Base-by-base conservation (phyloP, 345 rosid genomes). In the Salix brachista region DNA sequence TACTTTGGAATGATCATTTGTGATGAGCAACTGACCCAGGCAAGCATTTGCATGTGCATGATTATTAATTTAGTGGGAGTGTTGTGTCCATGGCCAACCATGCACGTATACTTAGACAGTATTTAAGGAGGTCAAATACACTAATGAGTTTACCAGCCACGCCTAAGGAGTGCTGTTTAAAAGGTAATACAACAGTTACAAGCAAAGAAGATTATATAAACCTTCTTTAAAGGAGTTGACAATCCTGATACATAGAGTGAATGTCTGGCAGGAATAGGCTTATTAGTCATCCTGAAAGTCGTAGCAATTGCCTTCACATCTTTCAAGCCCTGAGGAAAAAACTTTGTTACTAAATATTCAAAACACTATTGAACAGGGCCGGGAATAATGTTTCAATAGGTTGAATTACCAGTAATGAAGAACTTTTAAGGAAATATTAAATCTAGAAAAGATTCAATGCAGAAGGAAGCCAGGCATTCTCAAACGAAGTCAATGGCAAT, bases 201-300 rank as follows among this genome's bases (percentile, higher is more conserved):
- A 36, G 60, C 79, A 28, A 72, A 17, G 68, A 75, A 52, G 44
- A 39, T 2, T 77, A 77, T 86, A 91, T 58, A 25, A 23, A 58
- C 64, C 64, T 58, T 98, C 97, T 90, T 92, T 70, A 94, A 74
- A 26, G 94, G 98, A 72, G 91, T 97, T 83, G 94, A 74, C 60
- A 94, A 80, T 21, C 92, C 92, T 8, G 91, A 82, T 8, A 96
- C 97, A 8, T 96, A 93, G 8, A 95, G 97, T 68, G 99, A 94
- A 85, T 94, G 97, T 79, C 94, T 86, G 46, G 86, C 88, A 65
- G 98, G 99, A 83, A 90, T 91, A 78, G 97, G 99, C 78, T 96
- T 96, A 80, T 89, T 92, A 32, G 97, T 87, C 97, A 96, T 91
- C 86, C 95, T 90, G 85, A 86, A 96, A 67, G 96, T 94, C 69